Conservation (phyloP, 345 rosid species). For the Corchorus capsularis region DNA sequence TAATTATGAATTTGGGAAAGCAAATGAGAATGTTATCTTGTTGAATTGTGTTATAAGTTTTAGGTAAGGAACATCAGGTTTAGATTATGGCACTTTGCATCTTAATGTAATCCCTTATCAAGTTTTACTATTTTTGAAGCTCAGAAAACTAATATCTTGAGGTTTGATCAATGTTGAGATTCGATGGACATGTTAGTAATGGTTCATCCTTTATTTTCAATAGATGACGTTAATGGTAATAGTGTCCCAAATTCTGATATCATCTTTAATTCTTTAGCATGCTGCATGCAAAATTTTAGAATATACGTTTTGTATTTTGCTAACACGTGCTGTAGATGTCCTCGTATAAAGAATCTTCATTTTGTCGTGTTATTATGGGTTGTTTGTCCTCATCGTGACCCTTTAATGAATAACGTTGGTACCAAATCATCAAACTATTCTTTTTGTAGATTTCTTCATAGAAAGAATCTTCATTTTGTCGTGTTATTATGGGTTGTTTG, state of each 20-base stretch:
- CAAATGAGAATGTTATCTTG: neutral
- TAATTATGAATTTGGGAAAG: neutral
- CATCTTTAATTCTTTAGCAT: too few relatives aligned
- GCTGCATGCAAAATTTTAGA: neutral
- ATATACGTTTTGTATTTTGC: constrained; percentile 6
- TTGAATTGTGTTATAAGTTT: neutral
- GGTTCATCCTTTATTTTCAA: neutral
- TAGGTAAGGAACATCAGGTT: neutral
- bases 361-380: neutral
- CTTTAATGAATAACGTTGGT: neutral
- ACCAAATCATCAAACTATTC: neutral
- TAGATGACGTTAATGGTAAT: neutral
- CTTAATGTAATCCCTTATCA: neutral
- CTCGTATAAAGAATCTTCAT: constrained; percentile 13
- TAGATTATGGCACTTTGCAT: neutral
- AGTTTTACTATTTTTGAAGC: neutral
- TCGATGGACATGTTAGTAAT: neutral
- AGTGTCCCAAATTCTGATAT: neutral
- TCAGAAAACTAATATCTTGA: constrained; percentile 8
- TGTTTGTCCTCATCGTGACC: neutral
- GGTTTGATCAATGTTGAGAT: neutral
- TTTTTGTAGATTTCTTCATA: neutral
- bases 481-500: neutral
- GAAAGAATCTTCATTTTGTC: constrained; percentile 7
- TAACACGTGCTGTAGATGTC: neutral